Evolutionary conservation across 805 yeast species (phyloP).

Genomic region (Saccharomyces kudriavzevii): DNA sequence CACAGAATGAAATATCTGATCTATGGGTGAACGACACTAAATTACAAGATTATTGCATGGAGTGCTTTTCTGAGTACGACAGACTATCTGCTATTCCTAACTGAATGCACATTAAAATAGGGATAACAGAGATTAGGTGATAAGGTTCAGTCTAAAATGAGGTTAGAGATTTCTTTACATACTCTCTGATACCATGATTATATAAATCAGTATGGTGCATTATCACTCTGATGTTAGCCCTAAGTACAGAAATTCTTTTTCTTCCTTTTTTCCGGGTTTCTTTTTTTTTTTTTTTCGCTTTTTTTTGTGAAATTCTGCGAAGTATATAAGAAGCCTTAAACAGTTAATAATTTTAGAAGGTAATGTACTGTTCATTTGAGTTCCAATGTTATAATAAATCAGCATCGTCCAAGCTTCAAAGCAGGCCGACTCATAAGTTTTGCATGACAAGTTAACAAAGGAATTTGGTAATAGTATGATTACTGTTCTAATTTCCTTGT

Average conservation of each 20-base stretch:
- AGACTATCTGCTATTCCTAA: conserved; percentile 10
- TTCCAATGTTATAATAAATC: not conserved
- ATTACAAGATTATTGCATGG: conserved; percentile 28
- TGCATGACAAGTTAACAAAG: not conserved
- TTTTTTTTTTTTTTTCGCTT: not conserved
- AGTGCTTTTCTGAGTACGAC: conserved; percentile 29
- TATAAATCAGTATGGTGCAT: not conserved
- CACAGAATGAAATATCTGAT: conserved; percentile 23
- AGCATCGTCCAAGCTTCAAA: not conserved
- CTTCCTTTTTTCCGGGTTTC: not conserved
- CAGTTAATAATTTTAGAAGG: not conserved
- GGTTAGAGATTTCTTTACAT: not conserved
- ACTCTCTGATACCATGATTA: not conserved
- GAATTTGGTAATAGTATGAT: not conserved
- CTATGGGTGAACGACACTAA: conserved; percentile 22
- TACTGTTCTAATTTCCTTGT: not conserved
- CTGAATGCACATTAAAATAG: not conserved
- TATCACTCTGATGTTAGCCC: not conserved
- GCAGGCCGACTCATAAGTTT: not conserved
- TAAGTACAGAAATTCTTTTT: not conserved
- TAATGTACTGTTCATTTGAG: too few species aligned
- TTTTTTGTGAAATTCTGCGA: not conserved
- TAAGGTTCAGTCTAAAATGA: too few species aligned
- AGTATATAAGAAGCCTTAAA: not conserved
- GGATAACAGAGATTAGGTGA: too few species aligned